Conservation (phyloP, 1,284 basidiomycete species). For the Fistulina hepatica region DNA sequence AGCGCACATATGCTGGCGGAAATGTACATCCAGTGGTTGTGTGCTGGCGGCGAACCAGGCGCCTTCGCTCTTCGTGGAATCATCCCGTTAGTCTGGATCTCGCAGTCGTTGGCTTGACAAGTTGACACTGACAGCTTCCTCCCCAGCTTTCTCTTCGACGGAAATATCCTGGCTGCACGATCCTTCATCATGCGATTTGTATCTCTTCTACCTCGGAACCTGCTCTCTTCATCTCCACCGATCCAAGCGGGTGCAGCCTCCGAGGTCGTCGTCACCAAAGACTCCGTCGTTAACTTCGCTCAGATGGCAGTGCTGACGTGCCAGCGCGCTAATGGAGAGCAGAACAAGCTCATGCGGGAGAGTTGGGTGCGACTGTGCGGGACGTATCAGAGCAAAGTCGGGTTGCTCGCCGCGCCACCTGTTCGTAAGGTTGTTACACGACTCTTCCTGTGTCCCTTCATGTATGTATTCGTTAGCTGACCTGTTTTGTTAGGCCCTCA, state of each 20-base stretch:
- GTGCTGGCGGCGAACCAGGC: constrained; percentile 35
- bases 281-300: constrained; percentile 72
- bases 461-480: constrained; percentile 3
- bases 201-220: constrained; percentile 40
- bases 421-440: constrained; percentile 76
- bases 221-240: constrained; percentile 27
- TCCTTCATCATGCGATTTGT: constrained; percentile 75
- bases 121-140: constrained; percentile 3
- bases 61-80: constrained; percentile 74
- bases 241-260: constrained; percentile 37
- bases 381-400: constrained; percentile 63
- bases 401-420: constrained; percentile 51
- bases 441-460: constrained; percentile 18
- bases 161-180: constrained; percentile 77
- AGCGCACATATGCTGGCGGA: constrained; percentile 79
- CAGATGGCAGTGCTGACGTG: constrained; percentile 79
- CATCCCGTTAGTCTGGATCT: constrained; percentile 52
- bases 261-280: constrained; percentile 64
- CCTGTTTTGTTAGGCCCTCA: constrained; percentile 27
- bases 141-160: constrained; percentile 71
- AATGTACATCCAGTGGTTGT: constrained; percentile 74
- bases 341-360: constrained; percentile 61
- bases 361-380: constrained; percentile 77
- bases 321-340: constrained; percentile 70
- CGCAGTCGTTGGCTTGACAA: constrained; percentile 1